Evolutionary conservation across 495 filamentous ascomycete species (phyloP).

Genomic region (Neurospora hispaniola): DNA sequence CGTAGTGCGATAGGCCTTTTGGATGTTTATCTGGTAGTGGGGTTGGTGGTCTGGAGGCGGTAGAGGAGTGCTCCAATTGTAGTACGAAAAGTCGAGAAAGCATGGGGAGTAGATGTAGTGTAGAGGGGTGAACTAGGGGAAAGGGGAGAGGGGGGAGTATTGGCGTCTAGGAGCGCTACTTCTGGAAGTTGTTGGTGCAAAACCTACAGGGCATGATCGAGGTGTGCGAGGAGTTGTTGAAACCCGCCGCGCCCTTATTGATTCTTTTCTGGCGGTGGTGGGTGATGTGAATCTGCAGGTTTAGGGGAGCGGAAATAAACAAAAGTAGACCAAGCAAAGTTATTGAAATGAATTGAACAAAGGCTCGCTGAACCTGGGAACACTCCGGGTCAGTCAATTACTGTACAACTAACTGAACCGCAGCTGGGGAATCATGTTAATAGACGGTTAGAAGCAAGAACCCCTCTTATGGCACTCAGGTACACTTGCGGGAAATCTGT

Average conservation of each 20-base stretch:
- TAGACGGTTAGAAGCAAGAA: neutral
- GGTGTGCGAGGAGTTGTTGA: neutral
- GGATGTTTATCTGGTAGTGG: neutral
- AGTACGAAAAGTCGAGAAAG: neutral
- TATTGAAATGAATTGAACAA: neutral
- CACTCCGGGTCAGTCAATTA: too few species aligned
- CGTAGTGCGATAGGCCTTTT: slow-evolving; percentile 9
- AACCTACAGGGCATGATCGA: neutral
- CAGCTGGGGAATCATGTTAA: too few species aligned
- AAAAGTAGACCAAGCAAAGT: neutral
- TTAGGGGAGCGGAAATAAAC: neutral
- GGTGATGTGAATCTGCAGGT: neutral
- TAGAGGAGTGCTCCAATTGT: neutral
- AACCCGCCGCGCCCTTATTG: neutral
- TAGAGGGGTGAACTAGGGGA: neutral
- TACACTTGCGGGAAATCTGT: neutral
- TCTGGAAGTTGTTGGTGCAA: neutral
- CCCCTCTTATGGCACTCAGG: neutral
- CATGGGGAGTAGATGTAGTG: neutral
- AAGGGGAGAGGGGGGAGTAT: neutral
- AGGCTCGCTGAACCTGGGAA: too few species aligned
- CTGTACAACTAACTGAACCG: too few species aligned
- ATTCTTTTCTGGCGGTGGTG: neutral
- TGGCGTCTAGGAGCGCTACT: too few species aligned
- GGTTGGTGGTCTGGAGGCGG: neutral